Base-by-base conservation (phyloP, 352 stramenopile genomes). In the Phytophthora citrophthora region DNA sequence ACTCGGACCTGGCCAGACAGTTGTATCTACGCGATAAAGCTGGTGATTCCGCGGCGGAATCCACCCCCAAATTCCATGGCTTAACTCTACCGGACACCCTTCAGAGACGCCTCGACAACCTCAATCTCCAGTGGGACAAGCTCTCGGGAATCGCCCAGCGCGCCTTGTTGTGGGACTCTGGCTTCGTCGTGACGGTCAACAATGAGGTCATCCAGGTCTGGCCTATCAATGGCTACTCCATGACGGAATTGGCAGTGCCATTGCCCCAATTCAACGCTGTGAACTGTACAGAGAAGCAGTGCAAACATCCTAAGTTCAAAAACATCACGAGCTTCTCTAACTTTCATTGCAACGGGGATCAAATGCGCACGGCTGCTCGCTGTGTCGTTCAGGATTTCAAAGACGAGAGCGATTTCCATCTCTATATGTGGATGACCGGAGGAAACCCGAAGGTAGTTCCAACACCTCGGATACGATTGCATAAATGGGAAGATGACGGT, bases 1-100 rank as follows among this genome's bases (percentile, higher is more conserved):
- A 69, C 46, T 78, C 66, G 20, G 61, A 78, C 53, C 39, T 78
- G 16, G 70, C 70, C 2, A 54, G 54, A 23, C 70, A 78, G 31
- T 38, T 76, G 12, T 78, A 70, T 36, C 24, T 66, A 8, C 70
- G 54, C 2, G 41, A 43, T 23, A 56, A 70, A 44, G 66, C 41
- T 1, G 54, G 58, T 16, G 34, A 23, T 10, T 62, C 48, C 20
- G n/a, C n/a, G n/a, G n/a, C n/a, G n/a, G n/a, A n/a, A n/a, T n/a
- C 0, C 20, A 44, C 13, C 2, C 10, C 40, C 3, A 16, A 54
- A 29, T 38, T 64, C 41, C 18, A 29, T 18, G 60, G 18, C 27
- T 58, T 70, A 9, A 23, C 3, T 2, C 55, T 71, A 16, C 63
- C 59, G 1, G 9, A 51, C 3, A 16, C 20, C 0, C 12, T 74